A percentile compares a stretch with the other conserved stretches of the same genome.
Conservation (phyloP, 306 rosid species). For the Arachis hypogaea region DNA sequence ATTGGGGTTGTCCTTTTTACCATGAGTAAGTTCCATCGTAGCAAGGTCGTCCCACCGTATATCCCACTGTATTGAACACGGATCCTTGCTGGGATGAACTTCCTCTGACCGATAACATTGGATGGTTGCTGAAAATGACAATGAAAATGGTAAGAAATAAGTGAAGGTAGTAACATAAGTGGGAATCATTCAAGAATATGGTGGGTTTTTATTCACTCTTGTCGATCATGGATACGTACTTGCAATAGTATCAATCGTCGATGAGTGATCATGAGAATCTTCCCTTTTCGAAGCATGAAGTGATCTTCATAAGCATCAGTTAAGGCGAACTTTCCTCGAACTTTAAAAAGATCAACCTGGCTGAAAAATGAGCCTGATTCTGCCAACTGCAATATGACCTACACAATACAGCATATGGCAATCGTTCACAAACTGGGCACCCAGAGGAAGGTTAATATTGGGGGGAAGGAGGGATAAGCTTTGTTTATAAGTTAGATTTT, state of each 20-base stretch:
- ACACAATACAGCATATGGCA: constrained; percentile 43
- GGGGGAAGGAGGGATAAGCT: not conserved
- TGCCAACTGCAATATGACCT: constrained; percentile 94
- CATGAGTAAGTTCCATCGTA: constrained; percentile 72
- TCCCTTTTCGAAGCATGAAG: constrained; percentile 86
- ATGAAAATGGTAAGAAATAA: constrained; percentile 22
- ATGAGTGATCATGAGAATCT: constrained; percentile 79
- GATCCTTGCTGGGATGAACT: constrained; percentile 96
- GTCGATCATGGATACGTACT: constrained; percentile 54
- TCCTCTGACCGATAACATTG: constrained; percentile 82
- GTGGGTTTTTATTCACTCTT: constrained; percentile 12
- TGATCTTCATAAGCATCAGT: constrained; percentile 99
- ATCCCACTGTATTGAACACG: constrained; percentile 94
- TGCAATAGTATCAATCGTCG: constrained; percentile 86
- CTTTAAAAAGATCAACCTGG: constrained; percentile 97
- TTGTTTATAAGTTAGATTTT: too few species aligned
- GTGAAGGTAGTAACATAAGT: not conserved
- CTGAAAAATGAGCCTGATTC: constrained; percentile 96
- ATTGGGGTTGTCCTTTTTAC: constrained; percentile 77
- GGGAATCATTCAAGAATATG: constrained; percentile 15
- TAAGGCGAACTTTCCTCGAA: constrained; percentile 96
- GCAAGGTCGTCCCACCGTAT: constrained; percentile 80
- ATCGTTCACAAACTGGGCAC: constrained; percentile 29
- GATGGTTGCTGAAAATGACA: constrained; percentile 83
- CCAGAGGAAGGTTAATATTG: constrained; percentile 31